phyloP scores from a whole-genome alignment of 2,329 filamentous ascomycete genomes.

The Aspergillus candidus region DNA sequence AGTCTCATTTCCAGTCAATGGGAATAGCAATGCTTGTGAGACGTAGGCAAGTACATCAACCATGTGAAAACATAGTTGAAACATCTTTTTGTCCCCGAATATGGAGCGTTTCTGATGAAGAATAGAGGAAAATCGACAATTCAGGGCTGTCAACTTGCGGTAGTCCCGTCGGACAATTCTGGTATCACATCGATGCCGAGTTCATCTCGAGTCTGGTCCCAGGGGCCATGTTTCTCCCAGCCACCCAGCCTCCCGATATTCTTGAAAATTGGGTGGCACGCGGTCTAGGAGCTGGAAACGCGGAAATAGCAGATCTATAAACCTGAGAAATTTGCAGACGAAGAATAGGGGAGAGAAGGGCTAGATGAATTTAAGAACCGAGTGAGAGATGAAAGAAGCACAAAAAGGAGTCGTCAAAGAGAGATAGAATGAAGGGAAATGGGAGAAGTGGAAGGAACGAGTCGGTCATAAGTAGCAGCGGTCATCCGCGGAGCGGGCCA shows the following conservation, averaged over 20 bases:
- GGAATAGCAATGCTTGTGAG: too few species aligned
- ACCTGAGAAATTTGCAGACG: not conserved
- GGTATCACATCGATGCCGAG: constrained; percentile 6
- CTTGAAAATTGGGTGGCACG: not conserved
- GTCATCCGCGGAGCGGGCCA: not conserved
- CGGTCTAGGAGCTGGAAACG: not conserved
- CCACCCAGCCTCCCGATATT: constrained; percentile 21
- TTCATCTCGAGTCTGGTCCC: constrained; percentile 1
- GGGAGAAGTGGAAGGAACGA: too few species aligned
- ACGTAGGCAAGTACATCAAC: too few species aligned
- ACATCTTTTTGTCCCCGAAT: not conserved
- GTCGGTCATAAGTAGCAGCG: not conserved
- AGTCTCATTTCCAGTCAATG: too few species aligned
- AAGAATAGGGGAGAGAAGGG: not conserved
- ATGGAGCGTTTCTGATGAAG: too few species aligned
- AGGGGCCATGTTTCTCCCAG: constrained; percentile 15
- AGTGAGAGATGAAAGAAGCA: not conserved
- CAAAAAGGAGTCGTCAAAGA: not conserved
- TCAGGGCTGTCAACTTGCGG: too few species aligned
- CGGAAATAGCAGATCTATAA: not conserved
- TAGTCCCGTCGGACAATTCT: constrained; percentile 7
- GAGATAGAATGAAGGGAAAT: not conserved
- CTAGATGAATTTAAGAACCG: not conserved
- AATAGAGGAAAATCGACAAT: too few species aligned
- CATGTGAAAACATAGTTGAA: too few species aligned